Conservation (phyloP, 164 flowering plant species). For the Nelumbo lutea region DNA sequence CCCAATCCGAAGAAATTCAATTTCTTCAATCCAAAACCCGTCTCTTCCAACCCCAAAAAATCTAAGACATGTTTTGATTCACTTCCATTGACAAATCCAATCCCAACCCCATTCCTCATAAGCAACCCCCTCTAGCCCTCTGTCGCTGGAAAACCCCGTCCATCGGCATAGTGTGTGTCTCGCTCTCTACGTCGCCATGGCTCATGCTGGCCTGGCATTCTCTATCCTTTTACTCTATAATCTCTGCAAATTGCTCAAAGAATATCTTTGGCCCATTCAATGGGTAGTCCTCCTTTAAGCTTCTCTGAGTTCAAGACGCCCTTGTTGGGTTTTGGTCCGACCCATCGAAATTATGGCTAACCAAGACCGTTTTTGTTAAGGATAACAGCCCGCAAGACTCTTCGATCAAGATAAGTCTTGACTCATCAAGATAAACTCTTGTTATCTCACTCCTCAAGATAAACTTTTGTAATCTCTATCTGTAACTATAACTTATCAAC, state of each 20-base stretch:
- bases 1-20: too few relatives aligned
- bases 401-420: too few relatives aligned
- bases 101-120: constrained; percentile 19
- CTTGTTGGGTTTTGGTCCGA: constrained; percentile 80
- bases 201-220: constrained; percentile 84
- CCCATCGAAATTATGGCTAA: constrained; percentile 70
- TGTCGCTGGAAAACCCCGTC: constrained; percentile 13
- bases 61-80: constrained; percentile 86
- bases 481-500: too few relatives aligned
- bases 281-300: constrained; percentile 93
- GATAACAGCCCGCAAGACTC: too few relatives aligned
- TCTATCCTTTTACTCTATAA: constrained; percentile 52
- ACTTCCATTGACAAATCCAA: constrained; percentile 61
- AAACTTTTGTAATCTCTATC: too few relatives aligned
- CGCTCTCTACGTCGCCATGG: constrained; percentile 94
- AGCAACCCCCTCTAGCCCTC: constrained; percentile 17
- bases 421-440: too few relatives aligned
- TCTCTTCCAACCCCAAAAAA: constrained; percentile 14
- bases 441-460: too few relatives aligned
- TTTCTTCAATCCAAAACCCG: neutral
- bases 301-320: constrained; percentile 78
- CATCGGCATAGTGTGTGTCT: constrained; percentile 42
- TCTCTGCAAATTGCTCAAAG: constrained; percentile 61
- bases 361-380: constrained; percentile 52
- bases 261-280: constrained; percentile 68